Base-by-base conservation (phyloP, 352 stramenopile genomes). In the Globisporangium uncinulatum region DNA sequence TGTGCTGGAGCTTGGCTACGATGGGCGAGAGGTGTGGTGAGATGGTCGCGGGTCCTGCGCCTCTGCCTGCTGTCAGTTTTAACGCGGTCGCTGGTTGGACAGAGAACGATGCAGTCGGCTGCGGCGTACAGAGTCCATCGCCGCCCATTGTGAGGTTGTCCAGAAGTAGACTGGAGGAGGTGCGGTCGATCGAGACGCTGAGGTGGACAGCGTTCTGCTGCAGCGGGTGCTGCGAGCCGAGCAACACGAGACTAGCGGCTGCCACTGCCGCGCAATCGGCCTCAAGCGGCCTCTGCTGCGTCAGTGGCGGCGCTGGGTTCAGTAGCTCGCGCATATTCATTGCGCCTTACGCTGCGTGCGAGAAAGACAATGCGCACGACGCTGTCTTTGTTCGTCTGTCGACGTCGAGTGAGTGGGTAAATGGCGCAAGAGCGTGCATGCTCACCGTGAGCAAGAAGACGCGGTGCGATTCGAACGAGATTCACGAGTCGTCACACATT, bases 311-410 rank as follows among this genome's bases (percentile, higher is more conserved):
- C 15, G 46, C 51, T 36, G 69, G 69, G 54, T 76, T 76, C 13
- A 76, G 63, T 17, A 76, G 51, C n/a, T 59, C 48, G 4, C 57
- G 43, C 48, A 76, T 42, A 51, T 74, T 67, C 65, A 72, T 70
- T 41, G 29, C 21, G 41, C 20, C 17, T 47, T 15, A 41, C 15
- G 31, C 0, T 29, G 29, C 6, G 24, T 24, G 46, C 20, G 37
- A 61, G 55, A 61, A 11, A n/a, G 37, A 20, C 20, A 61, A 21
- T 61, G 47, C 24, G 24, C 24, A 29, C 24, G 21, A 13, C 20
- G 14, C 1, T 10, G 39, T 13, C 37, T 15, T 47, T 1, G 49
- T 29, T 29, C 24, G 24, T 29, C 32, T 48, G n/a, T 51, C 32
- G 52, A 37, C 42, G 44, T 32, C n/a, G 44, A 34, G 47, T 44